A percentile compares a stretch with the other conserved stretches of the same genome.
Evolutionary conservation across 2,329 filamentous ascomycete genomes (phyloP).

Genomic region (Talaromyces funiculosus): DNA sequence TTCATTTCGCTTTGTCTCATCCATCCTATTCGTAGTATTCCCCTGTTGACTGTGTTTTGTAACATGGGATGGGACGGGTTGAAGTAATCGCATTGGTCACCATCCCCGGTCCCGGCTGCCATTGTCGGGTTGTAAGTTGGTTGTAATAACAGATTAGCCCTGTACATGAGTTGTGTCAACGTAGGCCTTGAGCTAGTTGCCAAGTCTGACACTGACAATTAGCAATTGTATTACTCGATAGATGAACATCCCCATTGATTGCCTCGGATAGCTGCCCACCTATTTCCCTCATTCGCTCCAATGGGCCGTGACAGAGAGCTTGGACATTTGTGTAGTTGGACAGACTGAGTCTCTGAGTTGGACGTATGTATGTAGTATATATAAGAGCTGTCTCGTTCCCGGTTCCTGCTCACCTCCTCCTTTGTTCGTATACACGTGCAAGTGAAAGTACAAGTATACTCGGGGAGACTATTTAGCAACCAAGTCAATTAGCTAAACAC

Average conservation of each 20-base stretch:
- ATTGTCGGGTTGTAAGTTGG: not conserved
- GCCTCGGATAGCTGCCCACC: conserved; percentile 5
- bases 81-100: conserved; percentile 4
- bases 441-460: not conserved
- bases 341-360: not conserved
- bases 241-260: not conserved
- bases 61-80: not conserved
- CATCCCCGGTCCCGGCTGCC: conserved; percentile 1
- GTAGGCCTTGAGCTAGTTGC: not conserved
- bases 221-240: conserved; percentile 12
- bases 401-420: not conserved
- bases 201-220: conserved; percentile 4
- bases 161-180: not conserved
- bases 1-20: not conserved
- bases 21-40: not conserved
- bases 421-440: not conserved
- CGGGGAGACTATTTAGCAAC: not conserved
- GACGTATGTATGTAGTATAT: not conserved
- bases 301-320: not conserved
- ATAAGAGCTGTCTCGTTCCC: not conserved
- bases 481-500: not conserved
- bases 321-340: not conserved
- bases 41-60: not conserved
- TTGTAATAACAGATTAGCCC: not conserved
- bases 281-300: not conserved